Conservation (phyloP, 352 stramenopile genomes). For the Globisporangium takayamanum region DNA sequence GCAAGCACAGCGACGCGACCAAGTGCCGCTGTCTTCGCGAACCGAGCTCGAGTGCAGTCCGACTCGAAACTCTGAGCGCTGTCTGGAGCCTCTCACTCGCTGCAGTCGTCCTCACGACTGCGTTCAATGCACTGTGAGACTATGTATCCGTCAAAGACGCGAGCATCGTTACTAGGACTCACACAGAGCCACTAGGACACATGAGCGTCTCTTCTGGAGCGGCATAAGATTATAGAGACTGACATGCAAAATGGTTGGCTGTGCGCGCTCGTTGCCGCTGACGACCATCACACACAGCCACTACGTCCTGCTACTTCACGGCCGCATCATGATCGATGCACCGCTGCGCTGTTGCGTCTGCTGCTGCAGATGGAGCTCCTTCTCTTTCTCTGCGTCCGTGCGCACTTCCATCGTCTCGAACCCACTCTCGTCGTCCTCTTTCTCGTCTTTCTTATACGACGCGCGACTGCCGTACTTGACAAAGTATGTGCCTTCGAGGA, state of each 20-base stretch:
- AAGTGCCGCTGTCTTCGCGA: slow-evolving; percentile 44
- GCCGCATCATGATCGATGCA: slow-evolving; percentile 25
- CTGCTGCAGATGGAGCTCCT: slow-evolving; percentile 31
- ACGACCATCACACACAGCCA: no score
- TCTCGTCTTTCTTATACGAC: slow-evolving; percentile 73
- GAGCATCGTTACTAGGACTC: background rate
- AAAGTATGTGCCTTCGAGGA: slow-evolving; percentile 87
- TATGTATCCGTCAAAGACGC: background rate
- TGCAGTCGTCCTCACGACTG: background rate
- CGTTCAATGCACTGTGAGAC: background rate
- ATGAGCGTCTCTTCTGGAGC: background rate
- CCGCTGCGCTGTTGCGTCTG: slow-evolving; percentile 7
- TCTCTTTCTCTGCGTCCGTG: slow-evolving; percentile 44
- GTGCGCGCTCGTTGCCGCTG: no score
- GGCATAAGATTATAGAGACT: slow-evolving; percentile 1
- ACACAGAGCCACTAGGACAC: background rate
- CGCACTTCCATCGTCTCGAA: slow-evolving; percentile 75
- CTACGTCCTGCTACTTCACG: slow-evolving; percentile 1
- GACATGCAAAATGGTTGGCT: background rate
- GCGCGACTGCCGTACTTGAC: slow-evolving; percentile 59
- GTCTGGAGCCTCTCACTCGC: background rate
- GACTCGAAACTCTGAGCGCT: background rate
- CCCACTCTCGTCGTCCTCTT: slow-evolving; percentile 30
- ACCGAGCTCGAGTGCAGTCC: slow-evolving; percentile 11
- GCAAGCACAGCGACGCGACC: slow-evolving; percentile 24